A percentile compares a stretch with the other conserved stretches of the same genome.
Evolutionary conservation across 1,284 basidiomycete genomes (phyloP).

Genomic region (Ganoderma lingzhi): DNA sequence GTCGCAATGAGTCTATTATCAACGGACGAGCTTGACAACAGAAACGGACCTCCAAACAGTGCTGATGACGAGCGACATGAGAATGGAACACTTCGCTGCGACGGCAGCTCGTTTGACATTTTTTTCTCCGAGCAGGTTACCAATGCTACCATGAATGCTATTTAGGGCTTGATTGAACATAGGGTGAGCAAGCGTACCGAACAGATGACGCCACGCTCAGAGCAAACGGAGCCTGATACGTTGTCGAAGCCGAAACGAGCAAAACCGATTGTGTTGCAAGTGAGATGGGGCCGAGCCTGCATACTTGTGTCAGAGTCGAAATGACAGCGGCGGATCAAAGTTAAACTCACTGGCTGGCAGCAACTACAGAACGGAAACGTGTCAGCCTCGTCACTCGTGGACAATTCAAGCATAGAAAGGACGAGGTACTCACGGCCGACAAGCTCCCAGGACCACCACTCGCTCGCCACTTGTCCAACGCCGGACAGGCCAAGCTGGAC

Average conservation of each 20-base stretch:
- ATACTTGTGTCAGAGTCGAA: background rate
- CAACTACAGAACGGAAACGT: slow-evolving; percentile 46
- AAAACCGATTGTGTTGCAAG: slow-evolving; percentile 81
- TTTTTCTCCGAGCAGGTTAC: slow-evolving; percentile 82
- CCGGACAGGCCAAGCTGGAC: slow-evolving; percentile 82
- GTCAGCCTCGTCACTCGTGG: slow-evolving; percentile 5
- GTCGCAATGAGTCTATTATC: background rate
- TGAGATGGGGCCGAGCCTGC: slow-evolving; percentile 62
- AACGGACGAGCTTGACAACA: background rate
- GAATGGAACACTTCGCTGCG: slow-evolving; percentile 66
- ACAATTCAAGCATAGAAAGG: background rate
- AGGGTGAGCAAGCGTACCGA: slow-evolving; percentile 55
- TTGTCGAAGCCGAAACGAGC: slow-evolving; percentile 76
- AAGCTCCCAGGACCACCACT: slow-evolving; percentile 96
- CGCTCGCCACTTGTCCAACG: slow-evolving; percentile 75
- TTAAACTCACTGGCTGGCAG: slow-evolving; percentile 62
- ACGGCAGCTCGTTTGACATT: slow-evolving; percentile 73
- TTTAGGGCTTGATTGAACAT: slow-evolving; percentile 4
- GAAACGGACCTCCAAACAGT: slow-evolving; percentile 64
- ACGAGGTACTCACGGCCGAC: slow-evolving; percentile 55
- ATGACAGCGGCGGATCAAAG: background rate
- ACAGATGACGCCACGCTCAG: slow-evolving; percentile 86
- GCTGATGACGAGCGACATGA: slow-evolving; percentile 68
- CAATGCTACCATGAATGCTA: slow-evolving; percentile 57
- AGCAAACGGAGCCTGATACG: slow-evolving; percentile 88